These are phyloP conservation scores for Ilyonectria sp. DNA, from an alignment of 2,329 filamentous ascomycete genomes.

Conservation along the genomic window DNA sequence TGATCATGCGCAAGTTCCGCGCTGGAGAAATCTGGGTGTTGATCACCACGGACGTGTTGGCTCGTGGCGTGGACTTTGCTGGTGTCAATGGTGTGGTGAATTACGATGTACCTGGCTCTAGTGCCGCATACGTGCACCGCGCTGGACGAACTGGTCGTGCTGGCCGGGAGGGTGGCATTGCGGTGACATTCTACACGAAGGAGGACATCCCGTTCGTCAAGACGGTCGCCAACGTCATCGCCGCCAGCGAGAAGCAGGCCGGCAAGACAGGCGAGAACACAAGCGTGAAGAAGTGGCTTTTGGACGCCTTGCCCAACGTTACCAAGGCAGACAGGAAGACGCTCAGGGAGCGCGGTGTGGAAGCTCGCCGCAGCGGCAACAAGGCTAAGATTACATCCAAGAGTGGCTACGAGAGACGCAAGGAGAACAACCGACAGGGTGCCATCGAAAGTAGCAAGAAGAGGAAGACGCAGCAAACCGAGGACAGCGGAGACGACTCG, in stretches of 20 bases:
- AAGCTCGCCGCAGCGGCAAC: constrained; percentile 70
- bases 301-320: constrained; percentile 88
- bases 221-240: constrained; percentile 93
- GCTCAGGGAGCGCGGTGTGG: constrained; percentile 86
- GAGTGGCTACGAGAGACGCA: constrained; percentile 80
- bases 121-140: constrained; percentile 92
- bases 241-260: constrained; percentile 82
- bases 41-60: constrained; percentile 94
- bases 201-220: constrained; percentile 93
- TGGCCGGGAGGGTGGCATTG: constrained; percentile 88
- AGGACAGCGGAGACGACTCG: constrained; percentile 48
- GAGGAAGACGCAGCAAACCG: constrained; percentile 58
- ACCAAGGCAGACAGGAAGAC: constrained; percentile 88
- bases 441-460: constrained; percentile 75
- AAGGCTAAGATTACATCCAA: constrained; percentile 83
- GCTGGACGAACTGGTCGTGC: constrained; percentile 93
- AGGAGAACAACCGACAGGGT: constrained; percentile 76
- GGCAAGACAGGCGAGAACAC: constrained; percentile 67
- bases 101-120: constrained; percentile 95
- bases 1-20: constrained; percentile 91
- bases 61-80: constrained; percentile 93
- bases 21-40: constrained; percentile 95
- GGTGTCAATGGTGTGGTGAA: constrained; percentile 97
- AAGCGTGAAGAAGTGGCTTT: constrained; percentile 85
- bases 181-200: constrained; percentile 95